Conservation (phyloP, 805 yeast species). For the Candida chilensis region DNA sequence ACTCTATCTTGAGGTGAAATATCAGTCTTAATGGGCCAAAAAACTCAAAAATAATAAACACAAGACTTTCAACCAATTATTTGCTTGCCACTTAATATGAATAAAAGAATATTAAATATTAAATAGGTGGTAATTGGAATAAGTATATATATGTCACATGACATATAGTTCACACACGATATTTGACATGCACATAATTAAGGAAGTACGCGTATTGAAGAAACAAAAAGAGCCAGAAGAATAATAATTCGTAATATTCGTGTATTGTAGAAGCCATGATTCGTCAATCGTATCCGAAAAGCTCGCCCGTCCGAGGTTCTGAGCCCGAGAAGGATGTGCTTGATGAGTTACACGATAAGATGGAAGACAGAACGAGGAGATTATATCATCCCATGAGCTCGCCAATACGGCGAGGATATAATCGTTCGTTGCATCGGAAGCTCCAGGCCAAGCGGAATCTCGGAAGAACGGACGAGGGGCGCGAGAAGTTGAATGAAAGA, state of each 20-base stretch:
- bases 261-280: conserved; percentile 6
- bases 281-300: neutral
- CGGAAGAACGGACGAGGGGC: conserved; percentile 3
- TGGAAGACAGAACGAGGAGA: conserved; percentile 1
- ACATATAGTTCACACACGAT: conserved; percentile 7
- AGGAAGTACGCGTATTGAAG: conserved; percentile 11
- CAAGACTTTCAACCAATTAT: no score
- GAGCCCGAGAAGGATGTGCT: conserved; percentile 1
- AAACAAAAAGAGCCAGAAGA: no score
- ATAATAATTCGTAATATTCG: no score
- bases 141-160: no score
- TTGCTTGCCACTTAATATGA: no score
- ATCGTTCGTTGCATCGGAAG: conserved; percentile 1
- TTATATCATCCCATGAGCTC: conserved; percentile 6
- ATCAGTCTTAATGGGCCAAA: no score
- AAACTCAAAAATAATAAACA: no score
- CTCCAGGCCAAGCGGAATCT: neutral
- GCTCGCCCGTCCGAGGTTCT: conserved; percentile 1
- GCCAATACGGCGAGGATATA: conserved; percentile 1
- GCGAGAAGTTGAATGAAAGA: conserved; percentile 1
- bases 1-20: no score
- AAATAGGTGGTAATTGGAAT: no score
- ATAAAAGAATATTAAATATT: no score
- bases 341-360: conserved; percentile 1
- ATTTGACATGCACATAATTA: conserved; percentile 1